phyloP scores from a whole-genome alignment of 805 yeast species.

The Wickerhamiella dianesei region DNA sequence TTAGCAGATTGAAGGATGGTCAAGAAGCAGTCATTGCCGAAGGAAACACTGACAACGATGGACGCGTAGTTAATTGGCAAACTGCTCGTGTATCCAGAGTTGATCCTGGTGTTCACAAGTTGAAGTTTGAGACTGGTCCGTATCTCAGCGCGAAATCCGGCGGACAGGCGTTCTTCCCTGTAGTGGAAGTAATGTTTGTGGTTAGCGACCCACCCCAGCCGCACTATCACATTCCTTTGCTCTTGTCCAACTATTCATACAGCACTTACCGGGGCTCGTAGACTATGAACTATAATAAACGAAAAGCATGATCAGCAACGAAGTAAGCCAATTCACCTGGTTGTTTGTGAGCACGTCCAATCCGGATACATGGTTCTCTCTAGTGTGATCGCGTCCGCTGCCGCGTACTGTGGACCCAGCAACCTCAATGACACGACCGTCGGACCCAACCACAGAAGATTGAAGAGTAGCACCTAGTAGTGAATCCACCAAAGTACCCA shows the following conservation, averaged over 20 bases:
- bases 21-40: constrained; percentile 39
- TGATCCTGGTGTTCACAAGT: constrained; percentile 54
- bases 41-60: constrained; percentile 65
- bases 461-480: constrained; percentile 25
- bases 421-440: not conserved
- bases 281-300: not conserved
- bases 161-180: constrained; percentile 53
- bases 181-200: constrained; percentile 64
- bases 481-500: constrained; percentile 26
- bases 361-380: constrained; percentile 21
- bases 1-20: constrained; percentile 18
- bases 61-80: constrained; percentile 62
- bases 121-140: constrained; percentile 61
- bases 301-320: not conserved
- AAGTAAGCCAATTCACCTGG: constrained; percentile 9
- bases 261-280: constrained; percentile 77
- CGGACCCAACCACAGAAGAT: constrained; percentile 14
- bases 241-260: constrained; percentile 74
- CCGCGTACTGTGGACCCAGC: constrained; percentile 1
- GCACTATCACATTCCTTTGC: constrained; percentile 82
- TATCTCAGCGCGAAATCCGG: constrained; percentile 34
- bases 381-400: constrained; percentile 10
- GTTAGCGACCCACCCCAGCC: constrained; percentile 53
- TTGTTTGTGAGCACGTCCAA: constrained; percentile 27
- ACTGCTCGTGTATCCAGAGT: constrained; percentile 21